Evolutionary conservation across 805 yeast genomes (phyloP), one percentile per base, ranked within the genome.

Genomic region (Candida khao-thaluensis): DNA sequence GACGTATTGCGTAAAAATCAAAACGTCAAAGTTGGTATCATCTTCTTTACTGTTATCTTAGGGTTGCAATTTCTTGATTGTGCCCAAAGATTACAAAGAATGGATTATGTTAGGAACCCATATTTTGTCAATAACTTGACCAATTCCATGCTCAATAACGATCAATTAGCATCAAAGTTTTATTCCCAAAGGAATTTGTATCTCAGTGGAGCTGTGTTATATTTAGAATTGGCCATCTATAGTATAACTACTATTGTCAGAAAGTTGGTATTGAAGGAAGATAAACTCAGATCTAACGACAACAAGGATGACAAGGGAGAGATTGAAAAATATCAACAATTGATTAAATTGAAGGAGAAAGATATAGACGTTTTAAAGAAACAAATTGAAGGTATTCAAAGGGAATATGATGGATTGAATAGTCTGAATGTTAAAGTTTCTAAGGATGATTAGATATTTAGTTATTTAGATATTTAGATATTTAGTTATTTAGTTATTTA

Each of bases 131-230:
- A 37, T 17, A 37, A 47, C 8, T 38, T 40, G 16, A 17, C 14
- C 20, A 18, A 16, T 12, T 24, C 48, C 9, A 42, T 60, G 23
- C 61, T 72, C 32, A 65, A 72, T 29, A 59, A 66, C 26, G 83
- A 80, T 16, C 74, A 69, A 44, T 58, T 77, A 47, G 85, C 83
- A 4, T 64, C 76, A 33, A 75, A 79, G 44, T 79, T 81, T 41
- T 80, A 78, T 49, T 70, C 80, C 27, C 85, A 80, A 56, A 67
- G 86, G 53, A 80, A 80, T 48, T 64, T 77, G 29, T 80, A 80
- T 54, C 68, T 80, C 39, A 71, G 79, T 11, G 86, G 85, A 7
- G 82, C 81, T 7, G 80, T 79, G 4, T 57, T 80, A 42, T 80
- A 76, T 56, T 69, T 77, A 50, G 66, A 62, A 41, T 47, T 79